These are phyloP conservation scores for Aspergillus heteromorphus DNA, from an alignment of 495 filamentous ascomycete genomes.

Conservation along the genomic window DNA sequence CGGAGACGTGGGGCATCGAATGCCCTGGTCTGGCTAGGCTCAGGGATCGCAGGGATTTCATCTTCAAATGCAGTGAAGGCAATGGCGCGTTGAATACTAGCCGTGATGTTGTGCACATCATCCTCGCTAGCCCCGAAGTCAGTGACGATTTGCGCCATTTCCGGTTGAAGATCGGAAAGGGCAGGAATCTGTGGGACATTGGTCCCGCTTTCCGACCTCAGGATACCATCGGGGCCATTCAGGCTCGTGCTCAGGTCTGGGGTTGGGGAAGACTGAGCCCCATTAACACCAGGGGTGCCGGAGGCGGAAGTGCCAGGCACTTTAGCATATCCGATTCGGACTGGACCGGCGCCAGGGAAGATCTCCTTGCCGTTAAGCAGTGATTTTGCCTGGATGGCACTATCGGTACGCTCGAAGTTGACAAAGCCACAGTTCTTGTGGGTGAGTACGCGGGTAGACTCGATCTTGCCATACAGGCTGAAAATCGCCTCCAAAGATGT, in stretches of 20 bases:
- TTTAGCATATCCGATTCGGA: conserved; percentile 95
- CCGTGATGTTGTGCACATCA: conserved; percentile 65
- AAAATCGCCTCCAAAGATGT: conserved; percentile 93
- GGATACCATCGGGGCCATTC: conserved; percentile 26
- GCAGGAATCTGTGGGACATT: conserved; percentile 62
- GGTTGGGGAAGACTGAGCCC: conserved; percentile 84
- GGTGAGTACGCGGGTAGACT: conserved; percentile 87
- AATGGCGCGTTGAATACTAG: conserved; percentile 70
- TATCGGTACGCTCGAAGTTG: conserved; percentile 88
- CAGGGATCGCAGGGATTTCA: conserved; percentile 84
- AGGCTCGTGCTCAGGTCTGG: conserved; percentile 63
- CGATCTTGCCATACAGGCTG: conserved; percentile 80
- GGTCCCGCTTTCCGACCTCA: conserved; percentile 36
- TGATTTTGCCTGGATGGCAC: conserved; percentile 80
- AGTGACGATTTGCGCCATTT: conserved; percentile 81
- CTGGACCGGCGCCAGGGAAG: conserved; percentile 91
- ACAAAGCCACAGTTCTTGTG: conserved; percentile 99
- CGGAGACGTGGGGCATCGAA: conserved; percentile 94
- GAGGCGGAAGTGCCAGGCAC: conserved; percentile 75
- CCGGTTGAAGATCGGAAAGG: conserved; percentile 67
- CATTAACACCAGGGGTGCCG: conserved; percentile 78
- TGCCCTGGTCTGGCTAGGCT: conserved; percentile 83
- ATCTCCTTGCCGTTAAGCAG: conserved; percentile 94
- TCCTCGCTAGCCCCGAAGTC: conserved; percentile 86
- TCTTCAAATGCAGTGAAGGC: conserved; percentile 63